Evolutionary conservation across 2,329 filamentous ascomycete species (phyloP), one percentile per base, ranked within the genome.

Genomic region (Corinectria fuckeliana): DNA sequence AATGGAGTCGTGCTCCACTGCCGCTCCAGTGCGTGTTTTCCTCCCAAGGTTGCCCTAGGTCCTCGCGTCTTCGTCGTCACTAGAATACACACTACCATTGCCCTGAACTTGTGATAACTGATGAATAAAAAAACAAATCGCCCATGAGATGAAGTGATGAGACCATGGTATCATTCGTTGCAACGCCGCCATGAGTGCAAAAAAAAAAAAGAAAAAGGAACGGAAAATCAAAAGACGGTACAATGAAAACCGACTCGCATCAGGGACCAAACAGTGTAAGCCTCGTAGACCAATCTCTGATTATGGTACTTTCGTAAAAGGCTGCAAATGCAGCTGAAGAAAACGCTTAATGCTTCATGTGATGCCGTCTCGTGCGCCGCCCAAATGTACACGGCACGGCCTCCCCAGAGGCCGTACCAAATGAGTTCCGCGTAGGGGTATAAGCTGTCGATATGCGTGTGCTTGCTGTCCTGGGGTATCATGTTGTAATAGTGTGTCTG

Each of bases 151-250:
- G 30, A 58, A 64, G 53, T 53, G 54, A 48, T 67, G 57, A 65
- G 63, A 66, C 67, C 68, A 69, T 73, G 71, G 70, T 73, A 73
- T 72, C 69, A 71, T 72, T 65, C 56, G 53, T 68, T 56, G 49
- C 42, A 66, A 66, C 57, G 61, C 67, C 63, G 59, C 66, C 68
- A 65, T 65, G 64, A 66, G 55, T 67, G 62, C 51, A 61, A 60
- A 53, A 56, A 61, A 62, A 45, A 56, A 65, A 55, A 58, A 44
- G 56, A 41, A 53, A 61, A 57, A 65, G 56, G 56, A 58, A 42
- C 44, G 21, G n/a, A 20, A 49, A 52, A 42, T n/a, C n/a, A n/a
- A n/a, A n/a, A n/a, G n/a, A n/a, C n/a, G n/a, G n/a, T n/a, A n/a
- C 45, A 48, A 44, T 47, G 32, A 26, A 60, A 52, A 56, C 42